phyloP scores from a whole-genome alignment of 2,329 filamentous ascomycete genomes.

The Aspergillus awamori region DNA sequence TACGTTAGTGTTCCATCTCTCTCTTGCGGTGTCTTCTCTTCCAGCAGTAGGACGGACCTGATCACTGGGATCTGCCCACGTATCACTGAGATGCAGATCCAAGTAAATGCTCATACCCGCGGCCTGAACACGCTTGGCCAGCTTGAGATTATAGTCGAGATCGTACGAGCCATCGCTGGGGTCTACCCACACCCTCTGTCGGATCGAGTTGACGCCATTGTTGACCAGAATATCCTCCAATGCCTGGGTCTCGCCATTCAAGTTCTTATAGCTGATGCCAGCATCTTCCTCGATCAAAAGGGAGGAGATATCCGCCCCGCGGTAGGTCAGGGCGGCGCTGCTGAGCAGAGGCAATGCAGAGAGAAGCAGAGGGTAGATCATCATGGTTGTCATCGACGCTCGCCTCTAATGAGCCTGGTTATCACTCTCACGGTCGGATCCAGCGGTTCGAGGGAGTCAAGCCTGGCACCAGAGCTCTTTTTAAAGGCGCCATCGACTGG shows the following conservation, averaged over 20 bases:
- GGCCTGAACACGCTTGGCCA: slow-evolving; percentile 67
- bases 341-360: slow-evolving; percentile 20
- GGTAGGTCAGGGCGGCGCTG: slow-evolving; percentile 60
- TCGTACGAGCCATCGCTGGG: slow-evolving; percentile 66
- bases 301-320: slow-evolving; percentile 72
- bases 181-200: slow-evolving; percentile 73
- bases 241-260: slow-evolving; percentile 54
- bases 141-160: slow-evolving; percentile 68
- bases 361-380: slow-evolving; percentile 21
- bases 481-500: background rate
- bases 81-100: slow-evolving; percentile 69
- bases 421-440: background rate
- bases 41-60: slow-evolving; percentile 48
- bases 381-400: slow-evolving; percentile 9
- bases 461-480: background rate
- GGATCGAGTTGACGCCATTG: slow-evolving; percentile 69
- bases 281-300: slow-evolving; percentile 63
- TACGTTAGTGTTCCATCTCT: background rate
- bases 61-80: slow-evolving; percentile 69
- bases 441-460: background rate
- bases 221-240: slow-evolving; percentile 65
- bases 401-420: background rate
- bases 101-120: slow-evolving; percentile 64
- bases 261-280: slow-evolving; percentile 64
- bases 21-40: background rate